phyloP scores from a whole-genome alignment of 2,329 filamentous ascomycete genomes.

The Arthroderma sp. region DNA sequence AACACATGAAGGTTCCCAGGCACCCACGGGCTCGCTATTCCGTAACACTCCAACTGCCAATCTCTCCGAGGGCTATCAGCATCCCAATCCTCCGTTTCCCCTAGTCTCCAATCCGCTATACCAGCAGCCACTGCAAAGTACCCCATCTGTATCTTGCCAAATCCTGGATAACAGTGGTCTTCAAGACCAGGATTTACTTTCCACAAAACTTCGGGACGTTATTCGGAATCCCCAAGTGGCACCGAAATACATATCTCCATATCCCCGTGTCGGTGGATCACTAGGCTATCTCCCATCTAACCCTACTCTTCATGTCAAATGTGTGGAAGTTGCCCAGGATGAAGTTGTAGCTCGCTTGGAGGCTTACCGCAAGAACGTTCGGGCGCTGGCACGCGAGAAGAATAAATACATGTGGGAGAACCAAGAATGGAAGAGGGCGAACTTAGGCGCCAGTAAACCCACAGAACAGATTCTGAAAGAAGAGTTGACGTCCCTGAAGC shows the following conservation, averaged over 20 bases:
- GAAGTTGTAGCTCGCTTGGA: slow-evolving; percentile 14
- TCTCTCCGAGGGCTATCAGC: too few relatives aligned
- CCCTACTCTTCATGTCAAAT: slow-evolving; percentile 18
- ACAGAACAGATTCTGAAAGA: slow-evolving; percentile 12
- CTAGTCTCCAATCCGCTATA: too few relatives aligned
- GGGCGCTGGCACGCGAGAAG: slow-evolving; percentile 17
- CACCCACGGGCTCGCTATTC: too few relatives aligned
- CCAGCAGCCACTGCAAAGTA: too few relatives aligned
- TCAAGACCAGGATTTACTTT: slow-evolving; percentile 13
- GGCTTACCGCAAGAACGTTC: slow-evolving; percentile 14
- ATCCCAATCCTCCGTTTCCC: too few relatives aligned
- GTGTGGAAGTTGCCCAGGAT: slow-evolving; percentile 15
- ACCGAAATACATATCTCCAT: slow-evolving; percentile 20
- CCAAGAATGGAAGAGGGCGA: slow-evolving; percentile 13
- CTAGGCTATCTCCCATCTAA: slow-evolving; percentile 21
- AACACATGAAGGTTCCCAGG: too few relatives aligned
- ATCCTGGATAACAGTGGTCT: neutral
- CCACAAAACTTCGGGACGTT: slow-evolving; percentile 14
- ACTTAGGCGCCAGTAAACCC: slow-evolving; percentile 18
- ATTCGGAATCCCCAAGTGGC: slow-evolving; percentile 12
- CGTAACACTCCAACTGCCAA: too few relatives aligned
- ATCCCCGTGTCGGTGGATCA: slow-evolving; percentile 15
- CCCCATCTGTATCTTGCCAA: neutral
- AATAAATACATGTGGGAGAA: slow-evolving; percentile 18
- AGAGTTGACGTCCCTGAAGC: slow-evolving; percentile 10